Evolutionary conservation across 129 eudicot species (phyloP).

Genomic region (Flaveria robusta): DNA sequence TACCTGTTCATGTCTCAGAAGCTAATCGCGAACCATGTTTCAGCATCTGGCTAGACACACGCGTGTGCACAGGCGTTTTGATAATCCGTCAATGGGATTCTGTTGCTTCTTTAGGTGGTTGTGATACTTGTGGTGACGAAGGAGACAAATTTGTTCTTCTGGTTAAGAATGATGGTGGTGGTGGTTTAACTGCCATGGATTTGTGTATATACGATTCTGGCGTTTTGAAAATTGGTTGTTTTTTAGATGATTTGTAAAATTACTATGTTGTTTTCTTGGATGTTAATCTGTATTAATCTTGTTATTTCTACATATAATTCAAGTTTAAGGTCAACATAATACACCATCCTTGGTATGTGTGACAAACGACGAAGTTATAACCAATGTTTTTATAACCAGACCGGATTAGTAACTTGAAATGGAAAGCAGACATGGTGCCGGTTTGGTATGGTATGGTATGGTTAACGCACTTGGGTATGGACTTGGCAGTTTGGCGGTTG

Average conservation of each 20-base stretch:
- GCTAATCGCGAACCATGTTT: constrained; percentile 29
- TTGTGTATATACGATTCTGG: constrained; percentile 28
- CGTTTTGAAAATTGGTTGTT: constrained; percentile 29
- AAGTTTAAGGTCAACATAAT: no score
- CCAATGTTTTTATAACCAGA: no score
- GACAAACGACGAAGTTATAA: no score
- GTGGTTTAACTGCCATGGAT: constrained; percentile 19
- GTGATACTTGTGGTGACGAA: background rate
- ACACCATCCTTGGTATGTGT: no score
- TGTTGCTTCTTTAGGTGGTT: constrained; percentile 26
- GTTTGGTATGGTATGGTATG: no score
- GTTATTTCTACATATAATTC: constrained; percentile 12
- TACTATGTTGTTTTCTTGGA: constrained; percentile 23
- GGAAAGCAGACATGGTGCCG: no score
- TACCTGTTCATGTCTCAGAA: constrained; percentile 45
- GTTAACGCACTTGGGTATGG: no score
- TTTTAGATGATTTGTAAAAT: constrained; percentile 32
- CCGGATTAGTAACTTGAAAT: no score
- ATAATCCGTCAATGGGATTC: constrained; percentile 15
- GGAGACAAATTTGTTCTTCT: constrained; percentile 19
- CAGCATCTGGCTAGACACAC: constrained; percentile 38
- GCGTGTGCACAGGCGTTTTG: background rate
- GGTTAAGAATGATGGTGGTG: constrained; percentile 24
- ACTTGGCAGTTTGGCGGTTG: no score
- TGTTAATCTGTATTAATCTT: constrained; percentile 26